A percentile compares a stretch with the other conserved stretches of the same genome.
Conservation (phyloP, 768 basidiomycete species). For the Mycena leptocephala region DNA sequence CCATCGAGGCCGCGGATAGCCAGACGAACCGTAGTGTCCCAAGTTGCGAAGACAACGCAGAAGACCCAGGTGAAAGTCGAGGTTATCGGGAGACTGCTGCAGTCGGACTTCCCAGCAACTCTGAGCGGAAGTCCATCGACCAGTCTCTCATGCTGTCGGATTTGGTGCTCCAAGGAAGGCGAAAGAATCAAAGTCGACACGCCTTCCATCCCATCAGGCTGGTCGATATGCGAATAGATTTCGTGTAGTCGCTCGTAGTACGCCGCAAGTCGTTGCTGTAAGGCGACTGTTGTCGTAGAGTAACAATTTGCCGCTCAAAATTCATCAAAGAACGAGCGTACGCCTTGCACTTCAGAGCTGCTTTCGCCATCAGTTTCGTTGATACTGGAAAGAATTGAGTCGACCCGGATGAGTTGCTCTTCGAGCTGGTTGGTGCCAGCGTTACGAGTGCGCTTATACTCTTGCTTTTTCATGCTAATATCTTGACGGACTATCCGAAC, state of each 20-base stretch:
- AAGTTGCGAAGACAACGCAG: conserved; percentile 93
- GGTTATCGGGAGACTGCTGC: conserved; percentile 91
- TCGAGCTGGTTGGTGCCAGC: conserved; percentile 59
- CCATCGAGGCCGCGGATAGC: not conserved
- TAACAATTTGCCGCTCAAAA: conserved; percentile 88
- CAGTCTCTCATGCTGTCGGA: conserved; percentile 98
- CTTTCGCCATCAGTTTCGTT: conserved; percentile 93
- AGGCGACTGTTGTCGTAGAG: conserved; percentile 61
- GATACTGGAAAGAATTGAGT: conserved; percentile 87
- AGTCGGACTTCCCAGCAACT: conserved; percentile 99
- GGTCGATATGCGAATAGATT: conserved; percentile 96
- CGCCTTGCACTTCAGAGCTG: conserved; percentile 94
- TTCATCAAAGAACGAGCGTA: conserved; percentile 96
- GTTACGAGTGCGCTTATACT: conserved; percentile 66
- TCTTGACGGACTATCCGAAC: conserved; percentile 84
- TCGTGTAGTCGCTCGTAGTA: conserved; percentile 95
- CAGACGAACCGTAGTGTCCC: conserved; percentile 92
- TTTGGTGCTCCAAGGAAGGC: conserved; percentile 95
- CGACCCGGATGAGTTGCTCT: conserved; percentile 79
- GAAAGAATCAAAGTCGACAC: conserved; percentile 90
- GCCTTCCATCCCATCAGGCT: conserved; percentile 99
- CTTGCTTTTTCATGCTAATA: conserved; percentile 63
- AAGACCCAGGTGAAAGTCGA: conserved; percentile 91
- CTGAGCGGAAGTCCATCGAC: conserved; percentile 97
- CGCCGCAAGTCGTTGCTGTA: conserved; percentile 64